phyloP scores from a whole-genome alignment of 2,329 filamentous ascomycete species.

The Chaetomium olivaceum region DNA sequence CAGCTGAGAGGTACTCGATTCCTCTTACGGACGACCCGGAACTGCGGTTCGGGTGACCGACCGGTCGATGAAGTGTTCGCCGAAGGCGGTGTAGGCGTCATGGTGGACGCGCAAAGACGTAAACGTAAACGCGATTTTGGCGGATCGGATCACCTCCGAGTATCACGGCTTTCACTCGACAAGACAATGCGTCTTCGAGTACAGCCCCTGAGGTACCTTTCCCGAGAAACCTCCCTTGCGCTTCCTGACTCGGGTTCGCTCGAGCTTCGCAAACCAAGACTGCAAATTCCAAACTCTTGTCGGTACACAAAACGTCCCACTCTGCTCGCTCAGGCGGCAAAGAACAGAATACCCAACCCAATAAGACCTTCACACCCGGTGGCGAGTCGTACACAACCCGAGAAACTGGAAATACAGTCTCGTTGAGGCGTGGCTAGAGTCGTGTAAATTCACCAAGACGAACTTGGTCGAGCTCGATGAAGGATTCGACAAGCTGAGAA shows the following conservation, averaged over 20 bases:
- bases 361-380: background rate
- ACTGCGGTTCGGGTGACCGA: slow-evolving; percentile 83
- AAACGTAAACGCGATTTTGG: background rate
- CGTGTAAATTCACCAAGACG: background rate
- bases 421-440: background rate
- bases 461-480: background rate
- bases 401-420: background rate
- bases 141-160: background rate
- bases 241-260: background rate
- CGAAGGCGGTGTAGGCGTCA: slow-evolving; percentile 77
- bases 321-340: background rate
- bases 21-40: slow-evolving; percentile 84
- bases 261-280: background rate
- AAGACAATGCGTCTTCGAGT: background rate
- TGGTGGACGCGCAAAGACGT: slow-evolving; percentile 38
- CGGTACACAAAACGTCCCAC: background rate
- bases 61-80: slow-evolving; percentile 73
- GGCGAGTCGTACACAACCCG: background rate
- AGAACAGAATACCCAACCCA: background rate
- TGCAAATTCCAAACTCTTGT: background rate
- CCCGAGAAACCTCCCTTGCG: background rate
- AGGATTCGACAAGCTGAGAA: background rate
- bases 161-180: background rate
- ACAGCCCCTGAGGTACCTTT: background rate
- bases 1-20: slow-evolving; percentile 92